Base-by-base conservation (phyloP, 2,329 filamentous ascomycete species). In the Talaromyces islandicus region DNA sequence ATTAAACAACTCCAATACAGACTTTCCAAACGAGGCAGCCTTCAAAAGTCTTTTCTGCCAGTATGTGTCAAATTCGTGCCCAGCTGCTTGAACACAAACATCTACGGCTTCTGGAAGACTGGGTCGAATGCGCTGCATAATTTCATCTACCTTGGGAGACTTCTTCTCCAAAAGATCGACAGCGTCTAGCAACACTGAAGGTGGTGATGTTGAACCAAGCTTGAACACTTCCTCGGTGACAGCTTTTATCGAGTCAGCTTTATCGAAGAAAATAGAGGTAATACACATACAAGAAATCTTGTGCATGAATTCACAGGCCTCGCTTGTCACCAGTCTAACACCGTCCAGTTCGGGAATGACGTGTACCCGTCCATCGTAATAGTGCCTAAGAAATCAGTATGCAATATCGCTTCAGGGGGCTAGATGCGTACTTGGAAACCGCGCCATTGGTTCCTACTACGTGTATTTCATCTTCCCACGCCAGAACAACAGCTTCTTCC, bases 21-120 rank as follows among this genome's bases (percentile, higher is more conserved):
- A 97, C 74, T 99, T 99, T 63, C 94, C 94, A 72, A 97, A 97
- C 0, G 93, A 97, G 0, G 94, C 94, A 6, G 94, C 94, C 72
- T 95, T 95, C n/a, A 99, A 81, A 1, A 99, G 81, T 67, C 95
- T 87, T 72, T 97, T 99, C 71, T 99, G 94, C 91, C 92, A 96
- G 70, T 93, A 87, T 1, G 88, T 81, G 67, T 88, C 91, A 71
- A 92, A 97, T 73, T 99, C 94, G 62, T 96, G 88, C 1, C 93
- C 94, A 7, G 94, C 92, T 41, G 94, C 94, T 71, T 90, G 91
- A 62, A 99, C 90, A 71, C 94, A 99, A 0, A 88, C 89, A 73
- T 97, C 92, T 0, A 99, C 93, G 2, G 94, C 94, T 71, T 97
- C 92, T 2, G 91, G 91, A 2, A 99, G 83, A 67, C 88, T 92